Base-by-base conservation (phyloP, 2,329 filamentous ascomycete genomes). In the Cadophora malorum region DNA sequence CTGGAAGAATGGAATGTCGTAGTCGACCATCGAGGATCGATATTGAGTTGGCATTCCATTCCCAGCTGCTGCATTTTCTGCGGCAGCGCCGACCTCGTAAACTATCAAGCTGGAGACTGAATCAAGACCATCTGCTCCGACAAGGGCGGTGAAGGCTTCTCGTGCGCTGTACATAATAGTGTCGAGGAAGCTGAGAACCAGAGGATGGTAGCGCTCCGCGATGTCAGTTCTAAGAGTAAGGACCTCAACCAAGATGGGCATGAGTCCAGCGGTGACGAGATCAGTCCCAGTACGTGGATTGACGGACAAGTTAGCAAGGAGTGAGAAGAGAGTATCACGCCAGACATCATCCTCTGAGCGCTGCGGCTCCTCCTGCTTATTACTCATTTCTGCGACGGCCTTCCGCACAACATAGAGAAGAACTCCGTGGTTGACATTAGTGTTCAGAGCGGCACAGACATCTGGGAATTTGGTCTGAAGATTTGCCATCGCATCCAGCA, bases 341-440 rank as follows among this genome's bases (percentile, higher is more conserved):
- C 95, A 99, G 74, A 96, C 90, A 76, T 97, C 93, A 68, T 89
- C 84, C 67, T 89, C 87, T n/a, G 87, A 87, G 66, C 87, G 85
- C 71, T 89, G 85, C 25, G 86, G 84, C 49, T 88, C 83, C 67
- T 83, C 80, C 65, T 90, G 87, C 68, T 88, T 84, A 21, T 82
- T 82, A 67, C 85, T 88, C 81, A 99, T 90, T 71, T 94, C 92
- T 21, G 91, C 90, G 67, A 98, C 92, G 10, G 94, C 92, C 79
- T 97, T 97, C 66, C 95, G 88, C 61, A 97, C 91, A 72, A 97
- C 87, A 76, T 97, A 98, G 73, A 98, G 91, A 55, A 99, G 85
- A 35, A 98, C 91, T 16, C 96, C 96, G 75, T 99, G 96, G 75
- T 97, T 98, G 47, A 98, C 95, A 74, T 95, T 97, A 64, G 96